Base-by-base conservation (phyloP, 257 asterid genomes). In the Solanum sitiens region DNA sequence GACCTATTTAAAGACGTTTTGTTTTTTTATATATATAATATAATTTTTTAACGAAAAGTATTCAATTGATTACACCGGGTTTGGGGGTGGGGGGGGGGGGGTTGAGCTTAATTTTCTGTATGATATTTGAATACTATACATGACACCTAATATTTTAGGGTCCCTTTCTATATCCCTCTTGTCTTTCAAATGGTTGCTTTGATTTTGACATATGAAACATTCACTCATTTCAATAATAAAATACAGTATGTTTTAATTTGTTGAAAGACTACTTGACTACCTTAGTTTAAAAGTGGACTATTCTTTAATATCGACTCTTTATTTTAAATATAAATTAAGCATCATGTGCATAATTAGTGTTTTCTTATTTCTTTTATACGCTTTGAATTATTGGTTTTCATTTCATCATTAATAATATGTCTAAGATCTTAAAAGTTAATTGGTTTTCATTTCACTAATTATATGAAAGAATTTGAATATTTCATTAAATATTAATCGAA, bases 161-260 rank as follows among this genome's bases (percentile, higher is more conserved):
- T 88, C 90, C 89, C 72, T 83, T 74, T 37, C 20, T 25, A 71
- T 53, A 68, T 65, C 79, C 85, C 10, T 56, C 39, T 80, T 74
- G 89, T 53, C 88, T 89, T 65, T 83, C 44, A 76, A 67, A 88
- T 87, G 88, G 86, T 44, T 88, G 59, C 47, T 68, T 79, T n/a
- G 70, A 74, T 82, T 83, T 88, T 82, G 67, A 88, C 89, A 63
- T 35, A 85, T 65, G 68, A 83, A 47, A 86, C 30, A 45, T 80
- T 18, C 80, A 37, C 8, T 50, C 68, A 50, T 80, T 27, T 80
- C 6, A 16, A 80, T 56, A 7, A 56, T 56, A 56, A 16, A 53
- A 53, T 53, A 16, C 23, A 16, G 12, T 30, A 10, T 79, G 85
- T 13, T 47, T 80, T 73, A 35, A 73, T 37, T 35, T 80, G 42